A percentile compares a stretch with the other conserved stretches of the same genome.
These are phyloP conservation scores for Diplosphaera chodatii DNA, from an alignment of 139 green algal species.

Conservation along the genomic window DNA sequence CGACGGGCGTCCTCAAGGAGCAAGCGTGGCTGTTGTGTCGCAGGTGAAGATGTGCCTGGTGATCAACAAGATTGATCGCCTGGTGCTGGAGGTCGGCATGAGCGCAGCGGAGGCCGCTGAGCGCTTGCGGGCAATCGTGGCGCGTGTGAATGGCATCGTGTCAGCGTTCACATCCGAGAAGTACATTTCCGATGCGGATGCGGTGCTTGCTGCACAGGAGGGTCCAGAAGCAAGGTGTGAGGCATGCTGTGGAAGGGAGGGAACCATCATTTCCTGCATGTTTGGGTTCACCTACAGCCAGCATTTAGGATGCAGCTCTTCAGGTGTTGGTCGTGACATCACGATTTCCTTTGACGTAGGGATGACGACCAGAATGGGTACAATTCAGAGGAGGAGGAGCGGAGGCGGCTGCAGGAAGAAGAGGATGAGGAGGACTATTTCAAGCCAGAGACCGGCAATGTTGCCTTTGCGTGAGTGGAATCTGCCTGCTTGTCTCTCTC, in stretches of 20 bases:
- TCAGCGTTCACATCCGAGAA: slow-evolving; percentile 78
- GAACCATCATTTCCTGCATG: too few species aligned
- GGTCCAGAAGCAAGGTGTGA: slow-evolving; percentile 21
- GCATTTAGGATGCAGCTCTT: not conserved
- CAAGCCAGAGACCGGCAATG: slow-evolving; percentile 77
- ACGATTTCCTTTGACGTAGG: not conserved
- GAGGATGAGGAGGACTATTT: slow-evolving; percentile 69
- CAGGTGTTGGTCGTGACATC: not conserved
- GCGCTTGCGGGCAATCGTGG: slow-evolving; percentile 72
- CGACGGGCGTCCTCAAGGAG: too few species aligned
- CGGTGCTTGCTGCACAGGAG: slow-evolving; percentile 63
- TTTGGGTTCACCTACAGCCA: too few species aligned
- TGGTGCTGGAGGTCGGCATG: slow-evolving; percentile 83
- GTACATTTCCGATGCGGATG: slow-evolving; percentile 85
- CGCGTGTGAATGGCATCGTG: slow-evolving; percentile 93
- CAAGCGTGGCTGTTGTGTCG: too few species aligned
- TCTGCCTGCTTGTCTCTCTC: too few species aligned
- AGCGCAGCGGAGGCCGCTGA: slow-evolving; percentile 72
- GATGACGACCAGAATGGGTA: slow-evolving; percentile 1
- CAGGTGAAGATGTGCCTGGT: slow-evolving; percentile 80
- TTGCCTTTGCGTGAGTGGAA: slow-evolving; percentile 93
- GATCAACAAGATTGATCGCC: slow-evolving; percentile 97
- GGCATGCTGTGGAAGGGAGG: too few species aligned
- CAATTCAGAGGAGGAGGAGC: slow-evolving; percentile 9
- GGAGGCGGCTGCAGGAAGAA: slow-evolving; percentile 31